A percentile compares a stretch with the other conserved stretches of the same genome.
phyloP scores from a whole-genome alignment of 2,329 filamentous ascomycete species.

The Ascocoryne sarcoides region DNA sequence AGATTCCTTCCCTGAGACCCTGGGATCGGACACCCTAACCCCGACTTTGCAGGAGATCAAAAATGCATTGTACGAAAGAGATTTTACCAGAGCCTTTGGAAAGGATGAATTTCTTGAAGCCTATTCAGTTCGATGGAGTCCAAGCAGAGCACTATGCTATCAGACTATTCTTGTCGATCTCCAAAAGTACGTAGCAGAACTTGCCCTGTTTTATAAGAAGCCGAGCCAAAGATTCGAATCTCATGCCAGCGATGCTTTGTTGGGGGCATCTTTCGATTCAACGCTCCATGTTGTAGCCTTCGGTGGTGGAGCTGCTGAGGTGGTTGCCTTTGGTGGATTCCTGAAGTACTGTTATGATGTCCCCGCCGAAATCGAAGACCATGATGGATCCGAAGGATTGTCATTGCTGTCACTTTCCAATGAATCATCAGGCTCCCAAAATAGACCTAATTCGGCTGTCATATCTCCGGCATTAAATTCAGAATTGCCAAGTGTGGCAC shows the following conservation, averaged over 20 bases:
- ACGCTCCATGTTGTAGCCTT: constrained; percentile 16
- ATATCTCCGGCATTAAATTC: neutral
- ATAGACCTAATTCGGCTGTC: neutral
- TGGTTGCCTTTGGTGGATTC: constrained; percentile 52
- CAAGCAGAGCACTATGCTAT: constrained; percentile 76
- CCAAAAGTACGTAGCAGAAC: neutral
- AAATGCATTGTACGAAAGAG: constrained; percentile 72
- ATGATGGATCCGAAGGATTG: neutral
- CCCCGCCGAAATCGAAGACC: neutral
- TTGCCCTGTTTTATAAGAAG: neutral
- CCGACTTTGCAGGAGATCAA: constrained; percentile 72
- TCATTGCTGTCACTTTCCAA: neutral
- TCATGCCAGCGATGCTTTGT: constrained; percentile 1
- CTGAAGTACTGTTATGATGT: constrained; percentile 31
- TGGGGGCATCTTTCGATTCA: neutral
- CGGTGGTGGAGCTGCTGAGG: constrained; percentile 49
- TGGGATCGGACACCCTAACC: constrained; percentile 40
- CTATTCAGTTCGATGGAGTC: constrained; percentile 88
- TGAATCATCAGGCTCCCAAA: neutral
- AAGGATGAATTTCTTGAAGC: constrained; percentile 62
- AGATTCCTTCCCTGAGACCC: constrained; percentile 47
- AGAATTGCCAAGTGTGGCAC: neutral
- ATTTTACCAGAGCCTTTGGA: constrained; percentile 75
- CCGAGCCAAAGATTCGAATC: neutral
- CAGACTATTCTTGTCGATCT: constrained; percentile 41